Conservation (phyloP, 2,329 filamentous ascomycete genomes). For the Thielaviopsis populi region DNA sequence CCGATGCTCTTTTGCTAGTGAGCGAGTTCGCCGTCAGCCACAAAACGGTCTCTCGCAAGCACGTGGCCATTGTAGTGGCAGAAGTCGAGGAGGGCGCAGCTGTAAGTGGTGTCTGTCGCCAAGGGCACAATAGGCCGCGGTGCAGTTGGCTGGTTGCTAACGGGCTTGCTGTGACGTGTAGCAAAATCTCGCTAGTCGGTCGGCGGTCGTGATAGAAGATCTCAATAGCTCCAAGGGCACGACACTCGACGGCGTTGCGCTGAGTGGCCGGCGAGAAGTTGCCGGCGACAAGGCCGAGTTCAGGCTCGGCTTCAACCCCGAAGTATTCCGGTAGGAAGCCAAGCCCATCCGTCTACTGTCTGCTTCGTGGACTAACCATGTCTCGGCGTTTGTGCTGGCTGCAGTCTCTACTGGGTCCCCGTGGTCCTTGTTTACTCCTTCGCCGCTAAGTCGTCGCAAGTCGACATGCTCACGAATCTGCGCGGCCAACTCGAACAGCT, state of each 20-base stretch:
- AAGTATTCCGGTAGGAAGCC: conserved; percentile 40
- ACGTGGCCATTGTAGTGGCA: conserved; percentile 63
- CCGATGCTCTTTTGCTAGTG: conserved; percentile 28
- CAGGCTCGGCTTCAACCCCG: conserved; percentile 54
- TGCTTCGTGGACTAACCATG: conserved; percentile 16
- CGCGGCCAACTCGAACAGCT: conserved; percentile 57
- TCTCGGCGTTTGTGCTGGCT: neutral
- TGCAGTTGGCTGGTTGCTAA: too few species aligned
- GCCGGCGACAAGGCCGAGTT: conserved; percentile 44
- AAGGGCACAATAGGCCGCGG: too few species aligned
- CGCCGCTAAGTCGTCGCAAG: conserved; percentile 52
- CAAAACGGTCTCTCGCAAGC: conserved; percentile 76
- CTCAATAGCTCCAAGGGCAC: conserved; percentile 76
- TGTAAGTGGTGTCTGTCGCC: conserved; percentile 29
- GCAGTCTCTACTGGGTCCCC: conserved; percentile 62
- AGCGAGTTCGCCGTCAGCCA: conserved; percentile 57
- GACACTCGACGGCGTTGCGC: conserved; percentile 54
- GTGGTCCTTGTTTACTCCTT: conserved; percentile 71
- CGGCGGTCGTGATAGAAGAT: conserved; percentile 60
- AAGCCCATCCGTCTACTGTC: neutral
- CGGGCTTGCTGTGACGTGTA: conserved; percentile 21
- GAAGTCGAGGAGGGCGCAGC: conserved; percentile 50
- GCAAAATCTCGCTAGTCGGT: conserved; percentile 49
- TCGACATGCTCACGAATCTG: conserved; percentile 47
- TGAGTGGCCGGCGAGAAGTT: conserved; percentile 47